These are phyloP conservation scores for Hypoxylon rubiginosum DNA, from an alignment of 2,329 filamentous ascomycete species.

Conservation along the genomic window DNA sequence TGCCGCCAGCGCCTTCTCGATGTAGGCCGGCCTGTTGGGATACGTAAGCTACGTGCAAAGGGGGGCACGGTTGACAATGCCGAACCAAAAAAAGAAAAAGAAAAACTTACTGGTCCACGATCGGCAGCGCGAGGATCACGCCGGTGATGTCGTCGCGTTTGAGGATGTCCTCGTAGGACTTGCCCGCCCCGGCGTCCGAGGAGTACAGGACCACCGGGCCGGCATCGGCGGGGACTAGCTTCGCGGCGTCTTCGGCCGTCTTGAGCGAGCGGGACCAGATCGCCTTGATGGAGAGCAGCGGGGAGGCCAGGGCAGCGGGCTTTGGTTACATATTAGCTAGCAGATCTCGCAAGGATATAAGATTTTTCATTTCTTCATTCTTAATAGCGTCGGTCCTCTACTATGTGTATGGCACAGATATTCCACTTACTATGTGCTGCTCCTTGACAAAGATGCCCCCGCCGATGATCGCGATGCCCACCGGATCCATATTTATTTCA, in stretches of 20 bases:
- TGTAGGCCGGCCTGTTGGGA: constrained; percentile 59
- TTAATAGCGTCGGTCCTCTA: neutral
- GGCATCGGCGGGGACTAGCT: constrained; percentile 48
- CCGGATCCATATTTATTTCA: constrained; percentile 49
- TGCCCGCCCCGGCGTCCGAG: constrained; percentile 51
- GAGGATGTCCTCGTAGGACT: constrained; percentile 60
- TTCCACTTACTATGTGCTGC: constrained; percentile 62
- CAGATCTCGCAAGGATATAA: too few relatives aligned
- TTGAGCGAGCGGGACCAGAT: constrained; percentile 67
- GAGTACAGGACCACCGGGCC: constrained; percentile 50
- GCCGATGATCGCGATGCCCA: constrained; percentile 69
- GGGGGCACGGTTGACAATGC: too few relatives aligned
- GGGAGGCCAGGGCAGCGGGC: constrained; percentile 65
- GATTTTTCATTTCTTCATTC: too few relatives aligned
- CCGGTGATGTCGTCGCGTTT: constrained; percentile 60
- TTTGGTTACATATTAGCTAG: constrained; percentile 40
- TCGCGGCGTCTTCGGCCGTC: constrained; percentile 59
- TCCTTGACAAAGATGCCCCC: constrained; percentile 70
- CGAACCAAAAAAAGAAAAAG: too few relatives aligned
- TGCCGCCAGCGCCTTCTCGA: constrained; percentile 70
- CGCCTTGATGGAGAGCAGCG: constrained; percentile 64
- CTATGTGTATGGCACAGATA: neutral
- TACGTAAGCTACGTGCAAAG: neutral
- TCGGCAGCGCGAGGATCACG: constrained; percentile 66
- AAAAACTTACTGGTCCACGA: constrained; percentile 65